Evolutionary conservation across 495 filamentous ascomycete species (phyloP), one percentile per base, ranked within the genome.

Genomic region (Penicillium paxilli): DNA sequence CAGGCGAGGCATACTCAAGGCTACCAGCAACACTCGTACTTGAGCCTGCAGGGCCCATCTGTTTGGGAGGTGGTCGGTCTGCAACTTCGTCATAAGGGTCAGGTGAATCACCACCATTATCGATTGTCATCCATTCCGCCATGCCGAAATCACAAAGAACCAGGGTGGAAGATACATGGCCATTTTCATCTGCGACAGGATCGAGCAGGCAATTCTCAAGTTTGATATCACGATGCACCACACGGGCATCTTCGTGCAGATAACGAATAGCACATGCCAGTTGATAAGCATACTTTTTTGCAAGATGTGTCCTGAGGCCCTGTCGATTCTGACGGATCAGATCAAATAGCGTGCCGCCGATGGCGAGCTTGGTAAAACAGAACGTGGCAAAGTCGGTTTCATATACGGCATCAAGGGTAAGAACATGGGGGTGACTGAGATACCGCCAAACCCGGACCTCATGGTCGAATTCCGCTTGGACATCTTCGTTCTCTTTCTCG

Each of bases 121-220:
- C 83, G 25, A 72, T 78, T 12, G 75, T 73, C 59, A 88, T 78
- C 72, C 85, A 89, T 68, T 90, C 87, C 1, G 87, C 84, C 76
- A 91, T 84, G 32, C 87, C 87, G 58, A 91, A 91, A 58, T 91
- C 87, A 58, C 87, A 89, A 8, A 91, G 76, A 1, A 86, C 77
- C 9, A 91, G 64, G 22, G 81, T 81, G 3, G 84, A 86, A 7
- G 71, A 60, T 11, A 63, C 61, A 3, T 65, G 68, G 14, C 78
- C 80, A 54, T 84, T 80, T 1, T 64, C 52, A 1, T 60, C 55
- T 5, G 76, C 70, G 38, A 76, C 63, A 0, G 82, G 79, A 56
- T 90, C 86, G 21, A 91, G 61, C 9, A 91, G 78, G 56, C 87
- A 91, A 57, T 91, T 91, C 64, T 91, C 87, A 6, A 90, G 78